Conservation (phyloP, 192 early-diverging fungal genomes). For the Coemansia sp. region DNA sequence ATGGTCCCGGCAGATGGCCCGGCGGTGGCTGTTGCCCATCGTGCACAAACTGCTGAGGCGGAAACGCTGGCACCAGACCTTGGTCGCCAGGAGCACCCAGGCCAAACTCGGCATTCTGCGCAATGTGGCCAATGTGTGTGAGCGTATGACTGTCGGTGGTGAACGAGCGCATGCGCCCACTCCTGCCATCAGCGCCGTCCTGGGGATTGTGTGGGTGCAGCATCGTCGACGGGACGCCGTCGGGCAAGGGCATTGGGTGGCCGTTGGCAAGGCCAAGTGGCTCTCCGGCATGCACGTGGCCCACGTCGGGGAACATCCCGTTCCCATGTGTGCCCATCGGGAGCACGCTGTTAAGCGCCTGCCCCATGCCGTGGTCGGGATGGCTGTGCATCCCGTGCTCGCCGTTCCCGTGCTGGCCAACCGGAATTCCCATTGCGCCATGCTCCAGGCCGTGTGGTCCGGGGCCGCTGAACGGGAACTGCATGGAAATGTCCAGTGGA, state of each 20-base stretch:
- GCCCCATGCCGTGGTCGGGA: background rate
- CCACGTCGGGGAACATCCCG: slow-evolving; percentile 2
- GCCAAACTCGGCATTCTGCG: background rate
- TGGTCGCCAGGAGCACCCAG: background rate
- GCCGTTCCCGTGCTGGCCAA: slow-evolving; percentile 4
- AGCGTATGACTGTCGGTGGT: slow-evolving; percentile 30
- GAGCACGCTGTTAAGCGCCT: slow-evolving; percentile 20
- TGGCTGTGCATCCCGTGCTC: background rate
- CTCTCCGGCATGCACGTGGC: slow-evolving; percentile 11
- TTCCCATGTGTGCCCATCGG: slow-evolving; percentile 14
- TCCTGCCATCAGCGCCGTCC: background rate
- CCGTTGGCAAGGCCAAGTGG: background rate
- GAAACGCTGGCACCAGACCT: background rate
- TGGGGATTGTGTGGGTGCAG: slow-evolving; percentile 4
- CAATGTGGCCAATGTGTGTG: background rate
- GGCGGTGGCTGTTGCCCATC: background rate
- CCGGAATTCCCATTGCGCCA: slow-evolving; percentile 40
- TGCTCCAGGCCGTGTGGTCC: slow-evolving; percentile 10
- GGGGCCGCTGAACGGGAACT: slow-evolving; percentile 5
- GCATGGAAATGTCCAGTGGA: slow-evolving; percentile 18
- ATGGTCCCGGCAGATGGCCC: background rate
- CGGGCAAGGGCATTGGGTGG: slow-evolving; percentile 1
- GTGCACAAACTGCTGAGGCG: background rate
- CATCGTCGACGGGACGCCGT: background rate
- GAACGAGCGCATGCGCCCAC: slow-evolving; percentile 20